phyloP scores from a whole-genome alignment of 2,329 filamentous ascomycete genomes.

The Stenocarpella maydis region DNA sequence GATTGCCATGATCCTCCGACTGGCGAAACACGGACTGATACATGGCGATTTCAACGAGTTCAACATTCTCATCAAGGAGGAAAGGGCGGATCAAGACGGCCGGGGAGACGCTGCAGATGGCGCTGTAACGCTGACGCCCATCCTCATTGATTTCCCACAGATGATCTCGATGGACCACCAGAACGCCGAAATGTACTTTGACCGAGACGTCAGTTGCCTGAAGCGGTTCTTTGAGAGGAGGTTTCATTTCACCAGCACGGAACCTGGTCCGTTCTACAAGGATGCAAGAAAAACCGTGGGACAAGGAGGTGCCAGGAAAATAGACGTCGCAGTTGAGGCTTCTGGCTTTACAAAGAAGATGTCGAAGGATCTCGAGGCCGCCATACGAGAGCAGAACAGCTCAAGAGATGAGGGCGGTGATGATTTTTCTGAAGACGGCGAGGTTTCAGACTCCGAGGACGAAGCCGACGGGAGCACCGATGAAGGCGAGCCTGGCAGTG shows the following conservation, averaged over 20 bases:
- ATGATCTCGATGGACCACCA: conserved; percentile 95
- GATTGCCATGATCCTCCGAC: conserved; percentile 82
- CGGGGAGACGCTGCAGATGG: conserved; percentile 41
- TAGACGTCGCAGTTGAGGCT: conserved; percentile 90
- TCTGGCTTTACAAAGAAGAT: conserved; percentile 98
- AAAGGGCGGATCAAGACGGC: conserved; percentile 48
- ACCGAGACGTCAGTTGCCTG: conserved; percentile 93
- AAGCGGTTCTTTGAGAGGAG: conserved; percentile 92
- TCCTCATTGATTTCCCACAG: conserved; percentile 97
- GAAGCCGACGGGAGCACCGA: conserved; percentile 41
- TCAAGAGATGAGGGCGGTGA: conserved; percentile 49
- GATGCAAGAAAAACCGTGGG: conserved; percentile 80
- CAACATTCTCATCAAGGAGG: conserved; percentile 94
- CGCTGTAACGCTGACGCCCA: conserved; percentile 70
- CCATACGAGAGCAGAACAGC: conserved; percentile 81
- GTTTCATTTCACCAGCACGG: conserved; percentile 86
- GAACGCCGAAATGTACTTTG: conserved; percentile 97
- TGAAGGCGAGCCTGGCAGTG: conserved; percentile 40
- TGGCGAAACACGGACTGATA: conserved; percentile 88
- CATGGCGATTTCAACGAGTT: conserved; percentile 99
- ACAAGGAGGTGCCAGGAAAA: conserved; percentile 69
- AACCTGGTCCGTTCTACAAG: conserved; percentile 84
- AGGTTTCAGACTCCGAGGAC: conserved; percentile 42
- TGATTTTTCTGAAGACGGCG: conserved; percentile 47
- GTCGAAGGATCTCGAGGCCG: conserved; percentile 90